phyloP scores from a whole-genome alignment of 345 rosid species.

The Streptanthus diversifolius region DNA sequence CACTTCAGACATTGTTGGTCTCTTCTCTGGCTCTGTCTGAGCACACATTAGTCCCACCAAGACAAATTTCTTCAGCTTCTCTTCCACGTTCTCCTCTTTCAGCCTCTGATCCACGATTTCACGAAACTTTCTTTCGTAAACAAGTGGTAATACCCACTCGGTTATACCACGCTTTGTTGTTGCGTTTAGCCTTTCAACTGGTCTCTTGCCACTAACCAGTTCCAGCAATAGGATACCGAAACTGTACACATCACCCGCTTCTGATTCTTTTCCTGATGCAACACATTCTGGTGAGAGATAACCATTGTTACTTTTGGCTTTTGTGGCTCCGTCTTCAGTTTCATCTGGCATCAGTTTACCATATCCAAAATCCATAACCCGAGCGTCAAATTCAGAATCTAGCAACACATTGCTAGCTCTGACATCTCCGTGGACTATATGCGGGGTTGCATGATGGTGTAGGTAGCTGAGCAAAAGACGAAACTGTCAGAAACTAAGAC shows the following conservation, averaged over 20 bases:
- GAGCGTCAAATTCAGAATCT: constrained; percentile 65
- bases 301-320: constrained; percentile 65
- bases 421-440: constrained; percentile 56
- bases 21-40: constrained; percentile 58
- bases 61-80: constrained; percentile 49
- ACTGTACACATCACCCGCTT: constrained; percentile 83
- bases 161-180: constrained; percentile 65
- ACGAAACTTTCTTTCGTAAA: constrained; percentile 44
- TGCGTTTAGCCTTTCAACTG: constrained; percentile 72
- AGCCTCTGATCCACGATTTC: constrained; percentile 75
- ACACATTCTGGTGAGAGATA: constrained; percentile 86
- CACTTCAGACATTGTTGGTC: constrained; percentile 80
- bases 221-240: constrained; percentile 86
- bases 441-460: constrained; percentile 86
- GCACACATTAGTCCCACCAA: constrained; percentile 70
- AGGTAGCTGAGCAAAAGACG: constrained; percentile 54
- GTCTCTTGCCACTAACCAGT: constrained; percentile 66
- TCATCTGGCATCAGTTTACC: constrained; percentile 88
- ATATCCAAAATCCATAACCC: constrained; percentile 84
- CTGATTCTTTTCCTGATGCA: constrained; percentile 83
- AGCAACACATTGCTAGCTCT: constrained; percentile 64
- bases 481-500: neutral
- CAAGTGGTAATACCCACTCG: constrained; percentile 81
- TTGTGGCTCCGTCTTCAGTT: constrained; percentile 67
- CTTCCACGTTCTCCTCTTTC: constrained; percentile 56